Percentiles rank a stretch among this genome's conserved stretches.
These are phyloP conservation scores for Amanita phalloides DNA, from an alignment of 768 basidiomycete genomes.

Conservation along the genomic window DNA sequence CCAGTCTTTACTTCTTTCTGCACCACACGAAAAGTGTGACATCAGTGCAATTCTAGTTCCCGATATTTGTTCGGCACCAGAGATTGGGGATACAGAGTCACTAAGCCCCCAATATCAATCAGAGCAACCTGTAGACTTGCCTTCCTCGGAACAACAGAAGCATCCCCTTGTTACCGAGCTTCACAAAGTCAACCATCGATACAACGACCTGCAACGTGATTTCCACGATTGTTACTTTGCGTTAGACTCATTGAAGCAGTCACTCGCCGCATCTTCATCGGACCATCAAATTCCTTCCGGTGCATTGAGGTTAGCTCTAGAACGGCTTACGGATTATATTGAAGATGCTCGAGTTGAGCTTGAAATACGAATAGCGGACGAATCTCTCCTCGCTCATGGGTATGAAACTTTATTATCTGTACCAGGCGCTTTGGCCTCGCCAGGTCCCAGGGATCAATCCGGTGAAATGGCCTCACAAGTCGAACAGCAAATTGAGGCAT, in stretches of 20 bases:
- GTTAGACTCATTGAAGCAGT: slow-evolving; percentile 43
- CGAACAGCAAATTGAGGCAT: slow-evolving; percentile 40
- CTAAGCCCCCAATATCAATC: neutral
- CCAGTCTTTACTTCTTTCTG: neutral
- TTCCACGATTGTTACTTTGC: slow-evolving; percentile 65
- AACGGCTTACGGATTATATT: slow-evolving; percentile 59
- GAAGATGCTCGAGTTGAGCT: slow-evolving; percentile 79
- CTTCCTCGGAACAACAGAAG: slow-evolving; percentile 4
- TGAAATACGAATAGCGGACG: slow-evolving; percentile 70
- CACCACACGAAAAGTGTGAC: neutral
- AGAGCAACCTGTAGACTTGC: neutral
- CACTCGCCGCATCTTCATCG: slow-evolving; percentile 9
- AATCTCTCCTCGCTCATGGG: slow-evolving; percentile 50
- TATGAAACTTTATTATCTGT: slow-evolving; percentile 60
- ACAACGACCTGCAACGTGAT: slow-evolving; percentile 47
- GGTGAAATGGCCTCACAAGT: slow-evolving; percentile 22
- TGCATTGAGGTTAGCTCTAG: slow-evolving; percentile 40
- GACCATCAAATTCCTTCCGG: slow-evolving; percentile 16
- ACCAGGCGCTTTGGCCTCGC: slow-evolving; percentile 30
- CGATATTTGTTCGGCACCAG: neutral
- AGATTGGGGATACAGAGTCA: neutral
- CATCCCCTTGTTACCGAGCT: slow-evolving; percentile 38
- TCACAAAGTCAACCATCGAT: slow-evolving; percentile 34
- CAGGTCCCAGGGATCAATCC: neutral
- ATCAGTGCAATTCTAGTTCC: neutral